Evolutionary conservation across 176 grass and related monocot species (phyloP).

Genomic region (Hyparrhenia diplandra): DNA sequence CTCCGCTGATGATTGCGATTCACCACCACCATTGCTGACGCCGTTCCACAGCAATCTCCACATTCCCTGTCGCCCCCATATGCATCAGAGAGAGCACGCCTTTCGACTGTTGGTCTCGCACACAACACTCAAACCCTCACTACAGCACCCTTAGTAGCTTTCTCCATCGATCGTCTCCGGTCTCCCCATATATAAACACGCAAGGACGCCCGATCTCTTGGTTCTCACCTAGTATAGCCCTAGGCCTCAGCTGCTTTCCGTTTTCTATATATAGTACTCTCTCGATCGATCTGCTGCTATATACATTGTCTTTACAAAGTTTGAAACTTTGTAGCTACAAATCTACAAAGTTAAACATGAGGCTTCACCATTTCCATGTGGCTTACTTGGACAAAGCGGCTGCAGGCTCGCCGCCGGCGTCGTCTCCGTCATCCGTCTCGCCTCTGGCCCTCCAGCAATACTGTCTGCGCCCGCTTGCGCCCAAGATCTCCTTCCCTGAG

Average conservation of each 20-base stretch:
- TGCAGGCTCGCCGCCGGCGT: background rate
- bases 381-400: constrained; percentile 42
- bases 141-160: background rate
- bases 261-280: background rate
- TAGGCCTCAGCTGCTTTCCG: constrained; percentile 15
- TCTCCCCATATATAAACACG: constrained; percentile 47
- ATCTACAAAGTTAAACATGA: constrained; percentile 31
- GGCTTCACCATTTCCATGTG: constrained; percentile 46
- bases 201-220: background rate
- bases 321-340: background rate
- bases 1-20: constrained; percentile 50
- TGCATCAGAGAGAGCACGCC: constrained; percentile 38
- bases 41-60: constrained; percentile 42
- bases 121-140: constrained; percentile 37
- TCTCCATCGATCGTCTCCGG: constrained; percentile 25
- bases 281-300: background rate
- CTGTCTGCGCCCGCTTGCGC: constrained; percentile 34
- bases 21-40: constrained; percentile 40
- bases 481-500: constrained; percentile 42
- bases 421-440: constrained; percentile 10
- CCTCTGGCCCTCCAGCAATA: constrained; percentile 11
- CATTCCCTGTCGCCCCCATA: constrained; percentile 44
- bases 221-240: background rate
- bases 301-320: background rate
- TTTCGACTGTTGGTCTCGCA: constrained; percentile 38